Evolutionary conservation across 2,329 filamentous ascomycete genomes (phyloP), one percentile per base, ranked within the genome.

Genomic region (Colletotrichum viniferum): DNA sequence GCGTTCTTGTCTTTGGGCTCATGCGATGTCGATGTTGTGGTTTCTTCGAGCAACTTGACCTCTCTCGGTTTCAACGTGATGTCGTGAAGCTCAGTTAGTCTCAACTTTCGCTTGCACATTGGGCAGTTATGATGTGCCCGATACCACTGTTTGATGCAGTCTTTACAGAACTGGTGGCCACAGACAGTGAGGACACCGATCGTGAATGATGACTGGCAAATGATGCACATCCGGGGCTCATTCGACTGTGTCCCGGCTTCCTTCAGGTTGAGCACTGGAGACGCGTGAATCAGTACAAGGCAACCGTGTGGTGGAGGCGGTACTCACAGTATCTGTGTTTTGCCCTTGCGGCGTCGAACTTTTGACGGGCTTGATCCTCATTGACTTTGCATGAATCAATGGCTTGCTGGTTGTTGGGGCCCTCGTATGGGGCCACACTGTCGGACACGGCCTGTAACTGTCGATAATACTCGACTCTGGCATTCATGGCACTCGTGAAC

Each of bases 381-480:
- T 85, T 78, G 4, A 84, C 78, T 9, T 87, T 84, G 1, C 81
- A 79, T 10, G 82, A 78, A 48, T 88, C 87, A 24, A 91, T 85
- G 8, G 79, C 80, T 13, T 86, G 82, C 58, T 94, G 89, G 13
- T 93, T 86, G 3, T 86, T 87, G 14, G 90, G 80, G 13, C 93
- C 92, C 72, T 95, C 93, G 71, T 94, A 94, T 1, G 94, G 93
- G 7, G 91, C 90, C 0, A 98, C 95, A 21, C 92, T 95, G 81
- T 98, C 96, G 0, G 96, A 98, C n/a, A 98, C 92, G 30, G 92
- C 90, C 81, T 98, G 97, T 13, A 98, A 88, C 80, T 98, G 96
- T 7, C 94, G 92, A 81, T 98, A 98, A 81, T 96, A 98, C 73
- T 97, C 95, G 1, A 98, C 85, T 16, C 97, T 93, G 48, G 92